Evolutionary conservation across 371 early-diverging fungal genomes (phyloP), one percentile per base, ranked within the genome.

Genomic region (Mortierella sp.): DNA sequence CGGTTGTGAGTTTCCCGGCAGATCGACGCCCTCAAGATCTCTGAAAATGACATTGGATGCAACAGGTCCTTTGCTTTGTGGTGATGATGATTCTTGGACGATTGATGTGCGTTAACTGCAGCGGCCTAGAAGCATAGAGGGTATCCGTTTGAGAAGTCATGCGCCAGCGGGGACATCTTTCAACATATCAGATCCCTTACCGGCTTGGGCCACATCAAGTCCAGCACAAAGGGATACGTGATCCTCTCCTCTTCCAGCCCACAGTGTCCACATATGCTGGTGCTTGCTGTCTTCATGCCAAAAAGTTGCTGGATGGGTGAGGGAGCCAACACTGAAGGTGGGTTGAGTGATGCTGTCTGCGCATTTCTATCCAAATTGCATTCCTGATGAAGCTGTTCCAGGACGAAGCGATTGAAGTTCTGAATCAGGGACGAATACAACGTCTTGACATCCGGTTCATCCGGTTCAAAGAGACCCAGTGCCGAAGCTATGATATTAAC

Each of bases 371-470:
- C 69, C 14, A 63, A 37, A 41, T 84, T 81, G n/a, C 87, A 83
- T 51, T 96, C 96, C 50, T 84, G 88, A 63, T 90, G 90, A 17
- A 94, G 83, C 68, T 94, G 94, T 73, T 97, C 97, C 63, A 96
- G 81, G 17, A 98, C 83, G 72, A 98, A 97, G 12, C 98, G 91
- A 59, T 88, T 84, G 57, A 93, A 93, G 42, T 87, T 92, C 60
- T 96, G 96, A 34, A 95, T 93, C 50, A 96, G 71, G 6, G 87
- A 76, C 0, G 89, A 84, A 68, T 93, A 94, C 15, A 90, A 82
- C 4, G 84, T 75, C 17, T 80, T 79, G 14, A 80, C 73, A n/a
- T 86, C 82, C 0, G 91, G 88, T 2, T 85, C 82, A 46, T 93
- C 93, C 5, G 94, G 92, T 61, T 96, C 96, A 64, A 96, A 89